Base-by-base conservation (phyloP, 2,329 filamentous ascomycete species). In the Ophiostoma quercus region DNA sequence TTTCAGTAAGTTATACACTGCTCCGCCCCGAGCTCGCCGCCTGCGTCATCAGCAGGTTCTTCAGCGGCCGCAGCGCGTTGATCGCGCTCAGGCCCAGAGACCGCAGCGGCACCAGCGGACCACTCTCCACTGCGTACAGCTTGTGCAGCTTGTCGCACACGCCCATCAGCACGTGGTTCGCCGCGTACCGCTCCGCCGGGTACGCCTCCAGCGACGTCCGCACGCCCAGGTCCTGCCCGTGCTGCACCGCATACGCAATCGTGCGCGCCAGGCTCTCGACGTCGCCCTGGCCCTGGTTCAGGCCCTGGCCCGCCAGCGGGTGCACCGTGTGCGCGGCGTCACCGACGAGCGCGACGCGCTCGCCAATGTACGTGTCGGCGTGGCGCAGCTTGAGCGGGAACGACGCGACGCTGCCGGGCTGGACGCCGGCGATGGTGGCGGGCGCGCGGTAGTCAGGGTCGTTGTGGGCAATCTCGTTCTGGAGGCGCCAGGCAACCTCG, bases 291-390 rank as follows among this genome's bases (percentile, higher is more conserved):
- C 95, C 95, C 75, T 96, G 91, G 77, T 99, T 99, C 16, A 99
- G 84, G 0, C 95, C 95, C 79, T 98, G 95, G 0, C 95, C 95
- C 1, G 92, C 95, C 3, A 99, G 88, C 0, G 95, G 95, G 78
- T 99, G 95, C 73, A 97, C 89, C 1, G 94, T 96, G 78, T 99
- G 95, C 8, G 95, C 95, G 1, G 95, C 95, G 74, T 99, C 95
- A 72, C 95, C 95, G 47, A 99, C 88, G 0, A 99, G 86, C 0
- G 94, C 95, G 9, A 97, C 84, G n/a, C 95, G 90, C 76, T 97
- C 92, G 54, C 89, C 91, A 60, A 92, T 91, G 77, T 99, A 99
- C 1, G 92, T 92, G 76, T 96, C 92, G n/a, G 94, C 94, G 78
- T 99, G 95, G 37, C 94, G 89, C 82, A 98, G 84, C 76, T 90